Conservation (phyloP, 179 eudicot genomes). For the Camellia oleifera region DNA sequence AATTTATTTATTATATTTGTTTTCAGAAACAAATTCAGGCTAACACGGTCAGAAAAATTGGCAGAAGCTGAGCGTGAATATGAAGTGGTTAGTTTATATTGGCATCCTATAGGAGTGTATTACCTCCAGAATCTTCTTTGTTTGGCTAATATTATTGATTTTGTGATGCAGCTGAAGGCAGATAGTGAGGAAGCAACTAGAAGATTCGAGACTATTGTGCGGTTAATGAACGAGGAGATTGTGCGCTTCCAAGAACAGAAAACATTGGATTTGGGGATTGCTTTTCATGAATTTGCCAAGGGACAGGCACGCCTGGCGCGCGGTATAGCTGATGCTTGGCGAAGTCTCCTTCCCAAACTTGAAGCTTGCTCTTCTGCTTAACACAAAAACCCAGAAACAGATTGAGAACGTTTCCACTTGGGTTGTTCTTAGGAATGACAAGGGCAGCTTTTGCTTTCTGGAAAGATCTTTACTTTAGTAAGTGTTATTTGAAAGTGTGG, state of each 20-base stretch:
- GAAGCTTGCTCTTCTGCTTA: slow-evolving; percentile 71
- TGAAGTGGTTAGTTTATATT: slow-evolving; percentile 25
- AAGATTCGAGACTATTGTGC: slow-evolving; percentile 78
- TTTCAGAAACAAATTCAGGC: too few species aligned
- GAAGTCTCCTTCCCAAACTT: slow-evolving; percentile 87
- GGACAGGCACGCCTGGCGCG: slow-evolving; percentile 91
- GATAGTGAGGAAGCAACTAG: slow-evolving; percentile 80
- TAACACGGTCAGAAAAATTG: too few species aligned
- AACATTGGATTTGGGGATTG: slow-evolving; percentile 80
- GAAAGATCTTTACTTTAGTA: background rate
- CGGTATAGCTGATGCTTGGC: slow-evolving; percentile 84
- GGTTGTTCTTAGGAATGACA: background rate
- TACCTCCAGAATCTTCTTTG: background rate
- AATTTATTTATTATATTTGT: too few species aligned
- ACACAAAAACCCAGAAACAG: background rate
- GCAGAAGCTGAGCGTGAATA: too few species aligned
- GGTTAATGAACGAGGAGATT: slow-evolving; percentile 79
- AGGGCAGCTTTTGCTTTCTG: slow-evolving; percentile 2
- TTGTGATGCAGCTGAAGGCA: slow-evolving; percentile 61
- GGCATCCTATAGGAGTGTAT: background rate
- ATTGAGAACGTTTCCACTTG: background rate
- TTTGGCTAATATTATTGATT: slow-evolving; percentile 18
- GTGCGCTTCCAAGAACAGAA: slow-evolving; percentile 86
- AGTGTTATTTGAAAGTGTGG: slow-evolving; percentile 11
- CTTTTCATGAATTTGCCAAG: slow-evolving; percentile 94